Conservation (phyloP, 2,329 filamentous ascomycete genomes). For the Epichloe brachyelytri region DNA sequence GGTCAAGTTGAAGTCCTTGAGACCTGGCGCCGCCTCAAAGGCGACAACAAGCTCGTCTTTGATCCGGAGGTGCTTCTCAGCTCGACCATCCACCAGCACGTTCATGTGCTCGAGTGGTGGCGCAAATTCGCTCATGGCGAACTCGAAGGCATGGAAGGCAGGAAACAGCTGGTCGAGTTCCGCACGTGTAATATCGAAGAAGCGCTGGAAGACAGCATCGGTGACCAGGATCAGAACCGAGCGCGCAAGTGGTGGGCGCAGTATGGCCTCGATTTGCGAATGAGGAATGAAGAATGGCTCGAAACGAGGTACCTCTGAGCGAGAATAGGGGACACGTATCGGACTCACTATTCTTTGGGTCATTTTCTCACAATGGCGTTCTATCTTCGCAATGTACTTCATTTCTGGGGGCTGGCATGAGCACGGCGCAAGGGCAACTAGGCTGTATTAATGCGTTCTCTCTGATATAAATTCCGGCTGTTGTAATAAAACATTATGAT, state of each 20-base stretch:
- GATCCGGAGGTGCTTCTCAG: slow-evolving; percentile 75
- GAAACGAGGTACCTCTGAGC: slow-evolving; percentile 48
- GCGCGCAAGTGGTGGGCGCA: slow-evolving; percentile 80
- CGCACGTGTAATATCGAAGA: slow-evolving; percentile 94
- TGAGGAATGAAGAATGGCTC: slow-evolving; percentile 84
- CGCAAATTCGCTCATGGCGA: slow-evolving; percentile 50
- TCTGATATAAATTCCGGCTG: too few relatives aligned
- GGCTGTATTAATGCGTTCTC: too few relatives aligned
- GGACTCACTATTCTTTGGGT: not conserved
- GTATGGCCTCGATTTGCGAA: slow-evolving; percentile 69
- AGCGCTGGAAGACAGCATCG: slow-evolving; percentile 76
- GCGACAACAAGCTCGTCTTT: slow-evolving; percentile 54
- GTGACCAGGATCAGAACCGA: slow-evolving; percentile 45
- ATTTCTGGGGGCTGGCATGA: too few relatives aligned
- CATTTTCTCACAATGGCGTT: not conserved
- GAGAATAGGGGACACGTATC: not conserved
- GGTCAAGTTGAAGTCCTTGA: slow-evolving; percentile 76
- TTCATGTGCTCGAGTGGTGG: slow-evolving; percentile 88
- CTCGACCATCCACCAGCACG: slow-evolving; percentile 76
- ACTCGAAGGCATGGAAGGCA: slow-evolving; percentile 39
- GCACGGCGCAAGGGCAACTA: too few relatives aligned
- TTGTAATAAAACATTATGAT: too few relatives aligned
- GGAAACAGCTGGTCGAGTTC: slow-evolving; percentile 66
- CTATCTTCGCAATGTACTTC: not conserved
- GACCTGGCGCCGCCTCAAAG: slow-evolving; percentile 63